Evolutionary conservation across 202 grass and related monocot species (phyloP), one percentile per base, ranked within the genome.

Genomic region (Carex arenaria): DNA sequence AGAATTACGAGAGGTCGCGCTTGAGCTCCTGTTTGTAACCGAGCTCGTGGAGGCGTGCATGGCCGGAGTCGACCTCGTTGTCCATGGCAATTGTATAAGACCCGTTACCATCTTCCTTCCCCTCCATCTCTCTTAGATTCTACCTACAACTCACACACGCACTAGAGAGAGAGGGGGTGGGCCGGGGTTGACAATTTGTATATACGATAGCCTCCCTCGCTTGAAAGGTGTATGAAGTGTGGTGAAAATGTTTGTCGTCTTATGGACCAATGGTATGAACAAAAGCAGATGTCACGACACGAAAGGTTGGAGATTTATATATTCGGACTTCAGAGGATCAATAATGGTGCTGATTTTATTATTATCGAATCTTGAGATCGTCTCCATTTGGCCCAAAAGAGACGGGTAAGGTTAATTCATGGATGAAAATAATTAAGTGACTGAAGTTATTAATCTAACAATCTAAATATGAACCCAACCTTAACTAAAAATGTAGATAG

Each of bases 21-120:
- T 94, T 94, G 79, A 97, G 94, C 87, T 97, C 94, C 87, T 97
- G 94, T 85, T 97, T 97, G 94, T 97, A 97, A 40, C 92, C 92
- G 84, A 97, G 94, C 86, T 91, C 81, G 20, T 84, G 84, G 78
- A 97, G 94, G 22, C 90, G 87, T 19, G 89, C 79, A 9, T 90
- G 82, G 62, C 94, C 91, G 67, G 91, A 85, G 86, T 97, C 90
- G 31, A 49, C 67, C 62, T 62, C 64, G 82, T 7, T 70, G 61
- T 42, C 61, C 65, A 13, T 56, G 60, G n/a, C 32, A 9, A 13
- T 22, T 57, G 10, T 60, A 9, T 15, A 30, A 11, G 26, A 72
- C 10, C 34, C 74, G 15, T 73, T 18, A 47, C 26, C 73, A 56
- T 60, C 15, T 67, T 30, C 56, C 26, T 47, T 84, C 52, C 30